phyloP scores from a whole-genome alignment of 331 rosid species.

The Ulmus americana region DNA sequence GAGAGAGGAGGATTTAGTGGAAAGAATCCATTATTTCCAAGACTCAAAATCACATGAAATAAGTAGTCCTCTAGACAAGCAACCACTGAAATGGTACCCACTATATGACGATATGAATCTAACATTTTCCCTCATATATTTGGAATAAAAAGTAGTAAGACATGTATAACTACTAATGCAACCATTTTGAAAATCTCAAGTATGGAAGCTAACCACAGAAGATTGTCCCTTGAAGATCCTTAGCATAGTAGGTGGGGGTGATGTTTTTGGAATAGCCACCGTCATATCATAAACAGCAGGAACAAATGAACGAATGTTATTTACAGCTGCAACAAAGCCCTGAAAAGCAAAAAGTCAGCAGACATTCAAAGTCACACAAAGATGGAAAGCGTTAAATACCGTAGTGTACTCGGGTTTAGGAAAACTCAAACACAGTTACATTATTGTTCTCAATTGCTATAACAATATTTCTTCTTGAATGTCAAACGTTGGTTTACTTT shows the following conservation, averaged over 20 bases:
- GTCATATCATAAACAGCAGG: conserved; percentile 89
- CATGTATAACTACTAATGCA: neutral
- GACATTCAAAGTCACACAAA: neutral
- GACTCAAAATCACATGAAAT: neutral
- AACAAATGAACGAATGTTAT: conserved; percentile 86
- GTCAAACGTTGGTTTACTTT: neutral
- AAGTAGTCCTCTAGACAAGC: neutral
- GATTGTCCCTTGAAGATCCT: conserved; percentile 83
- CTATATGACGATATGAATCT: neutral
- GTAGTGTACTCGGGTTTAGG: neutral
- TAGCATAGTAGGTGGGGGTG: conserved; percentile 82
- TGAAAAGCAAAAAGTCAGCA: conserved; percentile 34
- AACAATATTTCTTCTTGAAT: neutral
- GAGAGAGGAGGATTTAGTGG: neutral
- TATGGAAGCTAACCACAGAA: conserved; percentile 64
- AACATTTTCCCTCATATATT: neutral
- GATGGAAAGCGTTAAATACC: neutral
- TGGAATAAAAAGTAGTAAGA: neutral
- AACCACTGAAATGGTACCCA: neutral
- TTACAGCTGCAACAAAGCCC: conserved; percentile 94
- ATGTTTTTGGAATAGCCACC: conserved; percentile 77
- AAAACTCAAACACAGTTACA: neutral
- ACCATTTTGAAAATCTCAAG: conserved; percentile 13
- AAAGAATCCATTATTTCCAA: neutral
- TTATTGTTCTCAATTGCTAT: neutral